Evolutionary conservation across 148 eudicot species (phyloP).

Genomic region (Camellia sinensis): DNA sequence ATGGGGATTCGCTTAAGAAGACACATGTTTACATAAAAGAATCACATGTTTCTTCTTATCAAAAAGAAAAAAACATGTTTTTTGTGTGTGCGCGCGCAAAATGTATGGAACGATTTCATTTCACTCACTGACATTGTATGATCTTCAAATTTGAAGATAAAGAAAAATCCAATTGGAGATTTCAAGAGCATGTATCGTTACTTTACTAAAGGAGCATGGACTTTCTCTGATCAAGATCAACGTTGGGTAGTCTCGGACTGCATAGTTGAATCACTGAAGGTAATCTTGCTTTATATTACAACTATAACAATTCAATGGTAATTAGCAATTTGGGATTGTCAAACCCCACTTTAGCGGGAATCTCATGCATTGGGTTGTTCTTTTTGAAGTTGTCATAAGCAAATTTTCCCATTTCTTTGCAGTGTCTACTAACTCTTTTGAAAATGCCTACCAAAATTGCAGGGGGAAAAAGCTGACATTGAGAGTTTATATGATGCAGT

Average conservation of each 20-base stretch:
- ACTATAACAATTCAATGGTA: too few species aligned
- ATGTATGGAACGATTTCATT: neutral
- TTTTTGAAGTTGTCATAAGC: too few species aligned
- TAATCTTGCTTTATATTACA: neutral
- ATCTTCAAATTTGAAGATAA: neutral
- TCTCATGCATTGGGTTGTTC: too few species aligned
- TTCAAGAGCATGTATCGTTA: slow-evolving; percentile 9
- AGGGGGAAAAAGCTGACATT: neutral
- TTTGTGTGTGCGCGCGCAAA: too few species aligned
- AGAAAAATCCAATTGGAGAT: slow-evolving; percentile 2
- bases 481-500: slow-evolving; percentile 1
- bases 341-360: too few species aligned
- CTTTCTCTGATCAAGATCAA: slow-evolving; percentile 16
- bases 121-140: too few species aligned
- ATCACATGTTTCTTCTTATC: slow-evolving; percentile 12
- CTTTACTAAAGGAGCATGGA: slow-evolving; percentile 8
- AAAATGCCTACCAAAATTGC: slow-evolving; percentile 11
- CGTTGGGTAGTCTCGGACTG: slow-evolving; percentile 11
- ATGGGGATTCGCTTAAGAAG: neutral
- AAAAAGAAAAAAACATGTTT: too few species aligned
- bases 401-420: neutral
- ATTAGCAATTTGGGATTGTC: too few species aligned
- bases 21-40: slow-evolving; percentile 11
- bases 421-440: neutral
- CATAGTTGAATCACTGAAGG: neutral